Evolutionary conservation across 169 alveolate genomes (phyloP), one percentile per base, ranked within the genome.

Genomic region (Plasmodium cynomolgi): DNA sequence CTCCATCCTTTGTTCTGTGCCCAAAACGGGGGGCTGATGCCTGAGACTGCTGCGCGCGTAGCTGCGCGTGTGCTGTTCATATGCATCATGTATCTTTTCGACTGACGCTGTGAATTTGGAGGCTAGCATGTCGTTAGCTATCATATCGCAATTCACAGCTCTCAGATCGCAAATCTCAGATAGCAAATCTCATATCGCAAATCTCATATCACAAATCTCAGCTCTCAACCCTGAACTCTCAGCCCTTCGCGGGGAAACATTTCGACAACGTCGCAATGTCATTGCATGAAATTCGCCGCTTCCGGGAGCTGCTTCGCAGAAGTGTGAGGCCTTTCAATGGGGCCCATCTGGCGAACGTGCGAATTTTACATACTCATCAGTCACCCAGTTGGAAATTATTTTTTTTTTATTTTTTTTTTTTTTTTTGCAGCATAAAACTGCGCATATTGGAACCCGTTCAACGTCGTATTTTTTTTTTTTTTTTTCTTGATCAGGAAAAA

Each of bases 1-100:
- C 81, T 86, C 93, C 56, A 56, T 86, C 58, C 85, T 86, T 50
- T 86, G 44, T 31, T 86, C 81, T 13, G 75, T 47, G 50, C 15
- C 56, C 26, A 68, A 68, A 68, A 34, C 17, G 15, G 77, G 31
- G 37, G 37, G 31, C 20, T 23, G n/a, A 68, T 50, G 62, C 62
- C 23, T 15, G 62, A 50, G 62, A 50, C 62, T 50, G 62, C 62
- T 13, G 77, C 77, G 41, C 37, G 37, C 41, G 77, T 68, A 15
- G 77, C 37, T 23, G 7, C 37, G 77, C 77, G 37, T 68, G 41
- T 68, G 37, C 77, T 26, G 39, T 68, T 68, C 77, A 68, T 68
- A 68, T 68, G 37, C 77, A 68, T 68, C 62, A 50, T 68, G 77
- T 20, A 23, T 68, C 31, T 68, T 68, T 68, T 29, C 41, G 77